Percentiles rank a stretch among this genome's conserved stretches.
phyloP scores from a whole-genome alignment of 148 eudicot genomes.

The Spergularia marina region DNA sequence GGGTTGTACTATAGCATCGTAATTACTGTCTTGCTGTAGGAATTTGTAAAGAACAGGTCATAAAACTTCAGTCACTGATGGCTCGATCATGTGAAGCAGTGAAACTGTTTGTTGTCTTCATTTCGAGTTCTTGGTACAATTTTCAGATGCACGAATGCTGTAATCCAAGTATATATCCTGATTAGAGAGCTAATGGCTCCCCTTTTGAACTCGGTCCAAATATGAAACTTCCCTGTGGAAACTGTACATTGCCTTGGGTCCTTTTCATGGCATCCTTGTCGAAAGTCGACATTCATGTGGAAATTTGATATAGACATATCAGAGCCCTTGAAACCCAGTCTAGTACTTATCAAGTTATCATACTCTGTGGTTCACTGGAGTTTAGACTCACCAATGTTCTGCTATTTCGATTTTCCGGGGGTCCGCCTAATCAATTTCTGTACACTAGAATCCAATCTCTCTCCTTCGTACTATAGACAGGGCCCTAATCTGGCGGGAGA shows the following conservation, averaged over 20 bases:
- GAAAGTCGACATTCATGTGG: constrained; percentile 1
- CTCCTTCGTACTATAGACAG: constrained; percentile 4
- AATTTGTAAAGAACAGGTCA: not conserved
- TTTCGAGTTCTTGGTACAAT: too few relatives aligned
- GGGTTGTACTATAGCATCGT: not conserved
- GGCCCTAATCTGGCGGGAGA: not conserved
- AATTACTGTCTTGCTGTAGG: not conserved
- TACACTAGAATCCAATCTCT: not conserved
- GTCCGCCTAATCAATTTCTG: not conserved
- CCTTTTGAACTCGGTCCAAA: too few relatives aligned
- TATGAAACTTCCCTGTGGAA: too few relatives aligned
- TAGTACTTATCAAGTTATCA: not conserved
- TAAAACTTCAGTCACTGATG: not conserved
- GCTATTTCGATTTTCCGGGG: not conserved
- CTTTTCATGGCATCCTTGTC: not conserved
- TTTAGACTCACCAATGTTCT: not conserved
- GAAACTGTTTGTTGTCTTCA: not conserved
- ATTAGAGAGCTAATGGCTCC: not conserved
- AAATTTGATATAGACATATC: constrained; percentile 6
- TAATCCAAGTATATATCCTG: not conserved
- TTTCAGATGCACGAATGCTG: too few relatives aligned
- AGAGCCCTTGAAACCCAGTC: not conserved
- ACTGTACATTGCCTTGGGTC: not conserved
- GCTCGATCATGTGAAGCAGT: not conserved
- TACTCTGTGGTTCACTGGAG: not conserved